Conservation (phyloP, 768 basidiomycete genomes). For the Galerina sulciceps region DNA sequence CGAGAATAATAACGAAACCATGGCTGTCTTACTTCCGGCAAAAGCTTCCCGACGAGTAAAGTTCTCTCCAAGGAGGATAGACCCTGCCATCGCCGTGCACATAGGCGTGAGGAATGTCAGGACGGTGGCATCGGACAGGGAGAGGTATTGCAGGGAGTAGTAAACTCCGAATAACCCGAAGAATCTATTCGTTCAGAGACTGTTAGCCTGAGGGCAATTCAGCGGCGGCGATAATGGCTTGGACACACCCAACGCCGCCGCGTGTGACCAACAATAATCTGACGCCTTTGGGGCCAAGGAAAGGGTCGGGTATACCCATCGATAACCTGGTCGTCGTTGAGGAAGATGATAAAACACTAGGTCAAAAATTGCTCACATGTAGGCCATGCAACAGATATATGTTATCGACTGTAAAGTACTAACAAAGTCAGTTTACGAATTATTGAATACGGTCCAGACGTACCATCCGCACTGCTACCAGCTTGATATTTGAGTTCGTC, state of each 20-base stretch:
- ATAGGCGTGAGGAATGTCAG: conserved; percentile 77
- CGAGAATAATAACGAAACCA: neutral
- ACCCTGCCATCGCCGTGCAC: conserved; percentile 62
- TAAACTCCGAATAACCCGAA: conserved; percentile 69
- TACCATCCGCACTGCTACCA: conserved; percentile 24
- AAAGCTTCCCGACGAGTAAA: conserved; percentile 57
- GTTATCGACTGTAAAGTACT: conserved; percentile 10
- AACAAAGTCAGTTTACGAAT: neutral
- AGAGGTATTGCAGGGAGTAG: conserved; percentile 72
- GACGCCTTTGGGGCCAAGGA: conserved; percentile 73
- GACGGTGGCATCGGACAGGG: conserved; percentile 77
- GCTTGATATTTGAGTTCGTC: conserved; percentile 48
- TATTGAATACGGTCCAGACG: conserved; percentile 40
- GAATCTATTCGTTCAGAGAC: conserved; percentile 49
- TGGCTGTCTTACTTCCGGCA: conserved; percentile 41
- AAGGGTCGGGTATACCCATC: conserved; percentile 45
- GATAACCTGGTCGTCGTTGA: conserved; percentile 2
- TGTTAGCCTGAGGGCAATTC: too few relatives aligned
- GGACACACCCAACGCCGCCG: conserved; percentile 64
- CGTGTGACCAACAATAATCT: conserved; percentile 58
- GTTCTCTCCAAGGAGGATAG: conserved; percentile 58
- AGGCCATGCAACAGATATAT: conserved; percentile 55
- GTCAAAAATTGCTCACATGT: conserved; percentile 43
- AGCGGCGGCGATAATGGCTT: neutral
- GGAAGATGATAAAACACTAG: conserved; percentile 33